Evolutionary conservation across 306 rosid genomes (phyloP).

Genomic region (Hippophae rhamnoides): DNA sequence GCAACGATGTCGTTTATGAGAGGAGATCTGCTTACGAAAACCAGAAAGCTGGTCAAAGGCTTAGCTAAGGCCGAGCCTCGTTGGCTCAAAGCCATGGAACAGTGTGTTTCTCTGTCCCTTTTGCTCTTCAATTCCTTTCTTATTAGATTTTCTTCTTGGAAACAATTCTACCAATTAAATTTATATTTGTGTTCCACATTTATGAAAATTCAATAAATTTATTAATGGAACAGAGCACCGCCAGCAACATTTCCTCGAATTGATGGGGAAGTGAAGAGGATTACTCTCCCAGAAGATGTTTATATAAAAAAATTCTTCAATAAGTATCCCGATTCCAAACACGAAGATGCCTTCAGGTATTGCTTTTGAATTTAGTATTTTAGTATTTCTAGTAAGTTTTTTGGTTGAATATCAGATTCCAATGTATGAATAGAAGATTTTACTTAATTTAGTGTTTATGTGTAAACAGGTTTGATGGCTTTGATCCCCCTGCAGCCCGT

Average conservation of each 20-base stretch:
- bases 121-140: slow-evolving; percentile 1
- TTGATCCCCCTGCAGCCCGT: slow-evolving; percentile 75
- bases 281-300: slow-evolving; percentile 77
- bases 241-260: slow-evolving; percentile 71
- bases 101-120: slow-evolving; percentile 30
- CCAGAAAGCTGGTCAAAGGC: slow-evolving; percentile 84
- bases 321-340: slow-evolving; percentile 66
- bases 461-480: slow-evolving; percentile 53
- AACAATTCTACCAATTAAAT: too few species aligned
- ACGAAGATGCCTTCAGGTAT: slow-evolving; percentile 68
- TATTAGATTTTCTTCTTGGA: neutral
- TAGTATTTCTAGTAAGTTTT: slow-evolving; percentile 3
- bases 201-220: neutral
- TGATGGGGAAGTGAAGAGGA: slow-evolving; percentile 48
- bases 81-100: slow-evolving; percentile 97
- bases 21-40: slow-evolving; percentile 58
- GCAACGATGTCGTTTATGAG: slow-evolving; percentile 62
- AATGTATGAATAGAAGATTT: neutral
- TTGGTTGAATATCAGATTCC: neutral
- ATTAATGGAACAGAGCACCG: slow-evolving; percentile 42
- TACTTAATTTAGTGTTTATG: slow-evolving; percentile 15
- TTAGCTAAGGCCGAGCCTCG: slow-evolving; percentile 66
- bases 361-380: slow-evolving; percentile 5
- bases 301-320: slow-evolving; percentile 59
- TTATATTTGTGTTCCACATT: neutral